Evolutionary conservation across 805 yeast genomes (phyloP).

Genomic region (Cyberlindnera samutprakarnensis): DNA sequence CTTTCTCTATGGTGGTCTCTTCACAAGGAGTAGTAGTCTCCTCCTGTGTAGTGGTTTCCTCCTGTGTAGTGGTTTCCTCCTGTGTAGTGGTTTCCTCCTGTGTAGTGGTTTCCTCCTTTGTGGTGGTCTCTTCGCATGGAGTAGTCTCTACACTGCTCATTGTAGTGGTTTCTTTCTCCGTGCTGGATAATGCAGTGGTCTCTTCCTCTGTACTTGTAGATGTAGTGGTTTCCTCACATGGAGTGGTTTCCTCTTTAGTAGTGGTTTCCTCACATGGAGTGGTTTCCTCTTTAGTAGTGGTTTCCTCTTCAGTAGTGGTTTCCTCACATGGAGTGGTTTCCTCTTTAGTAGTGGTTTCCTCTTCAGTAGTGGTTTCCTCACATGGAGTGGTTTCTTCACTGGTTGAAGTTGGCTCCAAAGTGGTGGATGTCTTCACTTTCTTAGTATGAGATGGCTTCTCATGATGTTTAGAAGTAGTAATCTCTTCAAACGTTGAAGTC

Average conservation of each 20-base stretch:
- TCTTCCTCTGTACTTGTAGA: too few relatives aligned
- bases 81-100: not conserved
- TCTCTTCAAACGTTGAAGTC: too few relatives aligned
- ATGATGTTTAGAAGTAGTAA: too few relatives aligned
- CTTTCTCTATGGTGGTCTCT: too few relatives aligned
- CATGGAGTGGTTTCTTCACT: not conserved
- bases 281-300: not conserved
- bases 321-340: not conserved
- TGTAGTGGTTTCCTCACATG: too few relatives aligned
- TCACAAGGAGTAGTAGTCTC: too few relatives aligned
- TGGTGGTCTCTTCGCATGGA: too few relatives aligned
- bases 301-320: not conserved
- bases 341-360: not conserved
- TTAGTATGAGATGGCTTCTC: too few relatives aligned
- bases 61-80: not conserved
- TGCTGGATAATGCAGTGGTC: too few relatives aligned
- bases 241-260: not conserved
- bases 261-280: not conserved
- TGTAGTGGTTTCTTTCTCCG: too few relatives aligned
- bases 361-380: not conserved
- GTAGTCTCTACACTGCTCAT: too few relatives aligned
- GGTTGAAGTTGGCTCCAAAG: constrained; percentile 1
- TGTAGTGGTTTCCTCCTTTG: not conserved
- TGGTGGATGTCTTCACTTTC: not conserved
- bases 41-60: not conserved